Evolutionary conservation across 1,284 basidiomycete genomes (phyloP), one percentile per base, ranked within the genome.

Genomic region (Moesziomyces sp.): DNA sequence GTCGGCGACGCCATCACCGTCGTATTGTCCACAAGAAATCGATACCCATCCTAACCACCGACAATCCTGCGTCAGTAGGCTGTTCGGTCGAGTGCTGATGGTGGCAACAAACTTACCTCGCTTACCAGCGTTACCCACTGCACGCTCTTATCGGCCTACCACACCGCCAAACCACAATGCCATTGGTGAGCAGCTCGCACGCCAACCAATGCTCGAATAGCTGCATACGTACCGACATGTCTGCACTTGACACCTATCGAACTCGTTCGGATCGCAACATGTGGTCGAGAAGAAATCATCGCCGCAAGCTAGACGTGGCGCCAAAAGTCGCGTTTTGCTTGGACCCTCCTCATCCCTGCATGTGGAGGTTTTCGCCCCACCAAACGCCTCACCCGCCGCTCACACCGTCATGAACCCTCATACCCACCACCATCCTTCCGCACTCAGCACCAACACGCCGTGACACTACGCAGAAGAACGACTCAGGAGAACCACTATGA

Each of bases 51-150:
- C 78, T 82, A 51, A 8, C 38, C 23, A 24, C 48, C 18, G 54
- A 42, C 42, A 14, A 19, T 30, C 9, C 8, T 4, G 21, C 9
- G 13, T 3, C 47, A 11, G 24, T 13, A 38, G 19, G 11, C 34
- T 1, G 10, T 3, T 38, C 18, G 9, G 0, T n/a, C 23, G 14
- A 0, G 26, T 9, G 35, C 24, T 8, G 19, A n/a, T 26, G 24
- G 10, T 18, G 18, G 3, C 5, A 10, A 28, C 28, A 28, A 4
- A 58, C 79, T 40, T 49, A 80, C 79, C 54, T 78, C 75, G 73
- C 80, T 82, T 11, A 80, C 52, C 18, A 82, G 58, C 46, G 80
- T 82, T 5, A 80, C 77, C 78, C 78, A 81, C 47, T 63, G 58
- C n/a, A 24, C 45, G 35, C 43, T 50, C 13, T 46, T 46, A 11